phyloP scores from a whole-genome alignment of 495 filamentous ascomycete genomes.

The Tetracladium setigerum region DNA sequence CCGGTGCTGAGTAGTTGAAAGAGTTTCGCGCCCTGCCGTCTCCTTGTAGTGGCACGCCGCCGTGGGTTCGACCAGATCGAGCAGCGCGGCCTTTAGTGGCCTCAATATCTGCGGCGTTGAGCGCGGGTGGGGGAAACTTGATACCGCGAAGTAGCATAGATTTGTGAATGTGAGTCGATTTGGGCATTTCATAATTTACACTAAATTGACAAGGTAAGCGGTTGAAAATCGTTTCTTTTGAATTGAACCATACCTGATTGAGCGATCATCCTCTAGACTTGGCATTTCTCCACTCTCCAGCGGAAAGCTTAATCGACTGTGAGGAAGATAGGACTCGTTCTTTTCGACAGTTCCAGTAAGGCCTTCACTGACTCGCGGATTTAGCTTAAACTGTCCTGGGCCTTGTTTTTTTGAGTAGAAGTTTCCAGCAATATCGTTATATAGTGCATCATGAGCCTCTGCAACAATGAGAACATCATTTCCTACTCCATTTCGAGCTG shows the following conservation, averaged over 20 bases:
- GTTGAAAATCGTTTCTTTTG: constrained; percentile 6
- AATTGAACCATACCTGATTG: constrained; percentile 56
- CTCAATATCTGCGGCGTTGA: constrained; percentile 66
- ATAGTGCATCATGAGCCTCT: constrained; percentile 64
- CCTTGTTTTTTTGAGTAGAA: constrained; percentile 90
- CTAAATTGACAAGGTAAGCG: constrained; percentile 39
- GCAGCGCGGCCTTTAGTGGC: constrained; percentile 33
- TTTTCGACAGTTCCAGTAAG: constrained; percentile 76
- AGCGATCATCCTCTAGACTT: constrained; percentile 72
- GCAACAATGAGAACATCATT: constrained; percentile 78
- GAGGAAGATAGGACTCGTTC: constrained; percentile 71
- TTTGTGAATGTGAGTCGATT: constrained; percentile 66
- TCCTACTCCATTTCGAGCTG: constrained; percentile 69
- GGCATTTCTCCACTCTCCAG: constrained; percentile 61
- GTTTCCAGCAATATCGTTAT: constrained; percentile 67
- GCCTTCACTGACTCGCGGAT: constrained; percentile 65
- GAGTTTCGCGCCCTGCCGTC: constrained; percentile 43
- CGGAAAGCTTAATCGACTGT: constrained; percentile 57
- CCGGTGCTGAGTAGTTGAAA: constrained; percentile 33
- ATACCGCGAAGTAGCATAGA: constrained; percentile 89
- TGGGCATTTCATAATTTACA: constrained; percentile 77
- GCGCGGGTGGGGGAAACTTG: constrained; percentile 56
- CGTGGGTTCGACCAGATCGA: constrained; percentile 36
- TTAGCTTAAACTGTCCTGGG: constrained; percentile 54
- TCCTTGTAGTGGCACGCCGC: constrained; percentile 51